phyloP scores from a whole-genome alignment of 768 basidiomycete genomes.

The Tricholoma sp. region DNA sequence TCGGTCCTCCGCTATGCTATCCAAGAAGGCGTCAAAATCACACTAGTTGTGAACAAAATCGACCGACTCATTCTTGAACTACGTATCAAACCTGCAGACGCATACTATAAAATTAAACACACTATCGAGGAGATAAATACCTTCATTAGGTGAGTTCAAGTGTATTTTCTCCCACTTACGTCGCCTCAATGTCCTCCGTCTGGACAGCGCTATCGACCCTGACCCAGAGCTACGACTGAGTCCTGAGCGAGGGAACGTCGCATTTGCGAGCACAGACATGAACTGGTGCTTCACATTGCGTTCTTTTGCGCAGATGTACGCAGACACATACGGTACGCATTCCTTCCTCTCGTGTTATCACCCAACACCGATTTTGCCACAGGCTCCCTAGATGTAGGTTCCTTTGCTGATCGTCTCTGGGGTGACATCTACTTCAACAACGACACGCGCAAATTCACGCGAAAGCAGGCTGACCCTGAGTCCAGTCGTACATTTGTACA shows the following conservation, averaged over 20 bases:
- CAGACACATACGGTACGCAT: constrained; percentile 77
- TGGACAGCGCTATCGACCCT: constrained; percentile 70
- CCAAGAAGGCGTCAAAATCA: constrained; percentile 85
- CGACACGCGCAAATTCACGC: constrained; percentile 83
- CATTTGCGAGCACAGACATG: constrained; percentile 97
- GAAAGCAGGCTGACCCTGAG: constrained; percentile 78
- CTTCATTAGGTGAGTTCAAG: constrained; percentile 71
- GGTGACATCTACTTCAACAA: constrained; percentile 94
- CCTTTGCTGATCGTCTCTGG: constrained; percentile 92
- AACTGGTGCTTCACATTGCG: constrained; percentile 94
- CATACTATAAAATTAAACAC: constrained; percentile 98
- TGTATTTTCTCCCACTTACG: neutral
- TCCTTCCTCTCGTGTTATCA: neutral
- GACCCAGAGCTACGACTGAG: constrained; percentile 85
- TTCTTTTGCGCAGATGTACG: constrained; percentile 96
- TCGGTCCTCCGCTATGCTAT: constrained; percentile 83
- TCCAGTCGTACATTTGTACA: constrained; percentile 85
- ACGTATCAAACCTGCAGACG: constrained; percentile 91
- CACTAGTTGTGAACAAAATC: constrained; percentile 95
- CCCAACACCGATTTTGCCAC: constrained; percentile 1
- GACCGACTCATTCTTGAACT: constrained; percentile 96
- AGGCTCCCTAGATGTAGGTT: constrained; percentile 77
- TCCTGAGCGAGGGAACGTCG: constrained; percentile 94
- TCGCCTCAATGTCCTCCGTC: constrained; percentile 3
- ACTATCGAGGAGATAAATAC: constrained; percentile 98